Percentiles rank a stretch among this genome's conserved stretches.
These are phyloP conservation scores for Penicillium silybi DNA, from an alignment of 495 filamentous ascomycete species.

Conservation along the genomic window DNA sequence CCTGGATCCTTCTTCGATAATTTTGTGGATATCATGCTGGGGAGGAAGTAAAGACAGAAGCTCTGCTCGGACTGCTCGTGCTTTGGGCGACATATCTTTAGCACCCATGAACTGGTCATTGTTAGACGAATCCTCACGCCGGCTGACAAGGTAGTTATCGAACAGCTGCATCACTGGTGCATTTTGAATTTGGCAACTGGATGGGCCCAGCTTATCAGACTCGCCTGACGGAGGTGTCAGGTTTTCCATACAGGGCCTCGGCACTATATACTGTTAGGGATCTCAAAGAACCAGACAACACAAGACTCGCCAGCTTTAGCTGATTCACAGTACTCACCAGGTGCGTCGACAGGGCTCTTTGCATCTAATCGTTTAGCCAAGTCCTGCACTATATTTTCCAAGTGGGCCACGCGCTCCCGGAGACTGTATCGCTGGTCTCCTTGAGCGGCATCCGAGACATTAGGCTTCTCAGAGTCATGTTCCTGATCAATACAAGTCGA, in stretches of 20 bases:
- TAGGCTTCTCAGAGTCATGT: slow-evolving; percentile 14
- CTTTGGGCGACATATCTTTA: slow-evolving; percentile 28
- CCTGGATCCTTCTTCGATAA: slow-evolving; percentile 25
- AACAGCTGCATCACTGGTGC: slow-evolving; percentile 41
- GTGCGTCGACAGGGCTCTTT: not conserved
- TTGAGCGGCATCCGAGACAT: slow-evolving; percentile 2
- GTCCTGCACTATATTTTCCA: slow-evolving; percentile 32
- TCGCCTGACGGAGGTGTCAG: slow-evolving; percentile 11
- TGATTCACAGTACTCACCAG: slow-evolving; percentile 1
- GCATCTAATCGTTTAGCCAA: slow-evolving; percentile 25
- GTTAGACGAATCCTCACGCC: slow-evolving; percentile 22
- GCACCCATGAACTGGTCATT: slow-evolving; percentile 24
- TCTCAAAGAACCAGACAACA: not conserved
- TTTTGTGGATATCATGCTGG: slow-evolving; percentile 19
- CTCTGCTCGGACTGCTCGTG: slow-evolving; percentile 19
- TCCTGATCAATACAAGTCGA: slow-evolving; percentile 34
- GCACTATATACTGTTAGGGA: slow-evolving; percentile 6
- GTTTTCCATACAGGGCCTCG: not conserved
- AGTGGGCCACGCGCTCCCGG: slow-evolving; percentile 33
- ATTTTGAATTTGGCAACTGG: slow-evolving; percentile 30
- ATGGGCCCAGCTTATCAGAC: slow-evolving; percentile 19
- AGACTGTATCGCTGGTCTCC: slow-evolving; percentile 33
- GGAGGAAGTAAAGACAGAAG: slow-evolving; percentile 35
- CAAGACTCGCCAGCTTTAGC: not conserved
- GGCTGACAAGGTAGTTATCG: slow-evolving; percentile 37